Base-by-base conservation (phyloP, 2,329 filamentous ascomycete species). In the Monosporascus sp. region DNA sequence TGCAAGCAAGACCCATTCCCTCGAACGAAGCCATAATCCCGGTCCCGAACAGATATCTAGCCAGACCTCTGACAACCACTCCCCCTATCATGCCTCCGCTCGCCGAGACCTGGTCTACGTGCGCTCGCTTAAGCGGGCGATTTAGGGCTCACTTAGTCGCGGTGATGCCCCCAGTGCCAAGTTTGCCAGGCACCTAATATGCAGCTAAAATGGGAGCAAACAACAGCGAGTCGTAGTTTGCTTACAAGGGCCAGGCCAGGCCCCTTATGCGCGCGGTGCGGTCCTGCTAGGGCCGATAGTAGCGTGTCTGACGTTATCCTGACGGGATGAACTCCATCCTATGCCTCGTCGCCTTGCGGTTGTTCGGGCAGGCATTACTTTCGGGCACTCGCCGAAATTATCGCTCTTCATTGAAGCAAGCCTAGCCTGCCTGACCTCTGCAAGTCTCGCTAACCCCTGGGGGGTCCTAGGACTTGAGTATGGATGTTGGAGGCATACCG, bases 151-250 rank as follows among this genome's bases (percentile, higher is more conserved):
- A n/a, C 43, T n/a, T 26, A 27, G 11, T 22, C 22, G 16, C 20
- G n/a, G 43, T n/a, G n/a, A 14, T 46, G 24, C 16, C 24, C 31
- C 20, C n/a, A 46, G 24, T 14, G 43, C 24, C 17, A 14, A 22
- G 43, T 46, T 46, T 46, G 43, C 43, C n/a, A 46, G 11, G 43
- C 31, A 46, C 43, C 22, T 46, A 22, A n/a, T 27, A 46, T 46
- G 43, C 43, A 46, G 43, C 43, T 46, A 46, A 46, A 22, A 46
- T 46, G 43, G 31, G 24, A 46, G 43, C 43, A 46, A 46, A 46
- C 43, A 46, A 46, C n/a, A 5, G 7, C 31, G 11, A 22, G 24
- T 46, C n/a, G 43, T 46, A 27, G 43, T 46, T 46, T 46, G 43
- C 43, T 46, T 46, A 46, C 43, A 14, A 46, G 14, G 43, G 14